A percentile compares a stretch with the other conserved stretches of the same genome.
phyloP scores from a whole-genome alignment of 495 filamentous ascomycete species.

The Glutinoglossum americanum region DNA sequence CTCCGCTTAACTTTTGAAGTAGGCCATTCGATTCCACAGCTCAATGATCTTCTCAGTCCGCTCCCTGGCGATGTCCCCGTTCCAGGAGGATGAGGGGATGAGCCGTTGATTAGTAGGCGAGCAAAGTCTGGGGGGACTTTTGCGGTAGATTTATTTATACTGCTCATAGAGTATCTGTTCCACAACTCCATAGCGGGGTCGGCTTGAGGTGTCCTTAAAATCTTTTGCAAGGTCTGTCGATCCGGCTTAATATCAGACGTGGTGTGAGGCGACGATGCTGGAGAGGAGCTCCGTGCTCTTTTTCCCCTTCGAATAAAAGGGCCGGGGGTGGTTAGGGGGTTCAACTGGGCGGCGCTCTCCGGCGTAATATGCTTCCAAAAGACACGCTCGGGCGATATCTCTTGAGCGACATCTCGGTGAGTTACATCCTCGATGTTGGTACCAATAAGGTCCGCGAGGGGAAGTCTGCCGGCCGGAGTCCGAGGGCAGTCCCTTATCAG shows the following conservation, averaged over 20 bases:
- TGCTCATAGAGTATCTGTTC: slow-evolving; percentile 40
- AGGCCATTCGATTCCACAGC: slow-evolving; percentile 50
- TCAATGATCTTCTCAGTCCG: slow-evolving; percentile 41
- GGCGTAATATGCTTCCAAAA: slow-evolving; percentile 39
- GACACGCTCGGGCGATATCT: slow-evolving; percentile 42
- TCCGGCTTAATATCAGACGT: slow-evolving; percentile 19
- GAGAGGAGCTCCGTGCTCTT: slow-evolving; percentile 62
- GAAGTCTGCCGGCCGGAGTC: slow-evolving; percentile 53
- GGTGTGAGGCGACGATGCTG: slow-evolving; percentile 38
- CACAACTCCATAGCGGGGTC: slow-evolving; percentile 77
- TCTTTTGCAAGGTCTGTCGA: slow-evolving; percentile 29
- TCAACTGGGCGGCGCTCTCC: slow-evolving; percentile 22
- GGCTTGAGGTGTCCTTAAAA: slow-evolving; percentile 49
- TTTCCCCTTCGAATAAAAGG: slow-evolving; percentile 36
- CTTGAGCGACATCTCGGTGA: slow-evolving; percentile 17
- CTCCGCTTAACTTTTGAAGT: slow-evolving; percentile 27
- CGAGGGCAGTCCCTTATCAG: slow-evolving; percentile 31
- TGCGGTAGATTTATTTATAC: slow-evolving; percentile 12
- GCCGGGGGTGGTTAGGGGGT: slow-evolving; percentile 19
- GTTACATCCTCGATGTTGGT: slow-evolving; percentile 36
- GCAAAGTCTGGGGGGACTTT: slow-evolving; percentile 29
- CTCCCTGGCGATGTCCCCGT: slow-evolving; percentile 22
- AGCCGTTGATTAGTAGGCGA: slow-evolving; percentile 38
- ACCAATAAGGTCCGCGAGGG: slow-evolving; percentile 62
- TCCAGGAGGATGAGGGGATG: slow-evolving; percentile 40